Evolutionary conservation across 805 yeast species (phyloP).

Genomic region (Yamadazyma akitaensis): DNA sequence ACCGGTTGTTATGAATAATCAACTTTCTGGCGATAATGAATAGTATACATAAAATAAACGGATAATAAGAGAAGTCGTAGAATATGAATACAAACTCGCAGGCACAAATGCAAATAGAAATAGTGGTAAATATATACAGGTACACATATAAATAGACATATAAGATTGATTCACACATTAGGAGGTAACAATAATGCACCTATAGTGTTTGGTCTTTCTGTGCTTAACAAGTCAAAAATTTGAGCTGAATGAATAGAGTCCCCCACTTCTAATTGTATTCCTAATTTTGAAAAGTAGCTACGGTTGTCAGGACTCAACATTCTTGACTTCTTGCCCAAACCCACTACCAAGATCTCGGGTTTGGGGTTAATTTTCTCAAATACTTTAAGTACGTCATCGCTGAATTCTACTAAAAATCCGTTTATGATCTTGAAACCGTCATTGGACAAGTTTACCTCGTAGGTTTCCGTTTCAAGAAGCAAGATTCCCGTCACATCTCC

Average conservation of each 20-base stretch:
- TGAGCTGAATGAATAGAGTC: slow-evolving; percentile 63
- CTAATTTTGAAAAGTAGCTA: slow-evolving; percentile 48
- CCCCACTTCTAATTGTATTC: slow-evolving; percentile 68
- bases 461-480: slow-evolving; percentile 55
- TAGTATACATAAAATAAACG: neutral
- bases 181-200: slow-evolving; percentile 75
- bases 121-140: neutral
- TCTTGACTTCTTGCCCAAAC: slow-evolving; percentile 64
- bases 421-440: slow-evolving; percentile 44
- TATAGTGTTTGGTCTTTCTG: slow-evolving; percentile 73
- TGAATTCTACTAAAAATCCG: slow-evolving; percentile 54
- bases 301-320: slow-evolving; percentile 58
- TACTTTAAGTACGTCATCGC: slow-evolving; percentile 42
- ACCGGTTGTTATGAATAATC: slow-evolving; percentile 8
- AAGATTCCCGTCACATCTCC: slow-evolving; percentile 45
- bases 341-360: slow-evolving; percentile 73
- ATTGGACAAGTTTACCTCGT: slow-evolving; percentile 50
- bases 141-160: slow-evolving; percentile 1
- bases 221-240: slow-evolving; percentile 70
- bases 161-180: slow-evolving; percentile 34
- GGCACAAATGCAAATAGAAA: too few species aligned
- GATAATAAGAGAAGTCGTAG: neutral
- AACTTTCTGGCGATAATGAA: slow-evolving; percentile 2
- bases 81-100: too few species aligned
- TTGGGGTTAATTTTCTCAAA: slow-evolving; percentile 63